phyloP scores from a whole-genome alignment of 2,329 filamentous ascomycete species.

The Thelonectria rubi region DNA sequence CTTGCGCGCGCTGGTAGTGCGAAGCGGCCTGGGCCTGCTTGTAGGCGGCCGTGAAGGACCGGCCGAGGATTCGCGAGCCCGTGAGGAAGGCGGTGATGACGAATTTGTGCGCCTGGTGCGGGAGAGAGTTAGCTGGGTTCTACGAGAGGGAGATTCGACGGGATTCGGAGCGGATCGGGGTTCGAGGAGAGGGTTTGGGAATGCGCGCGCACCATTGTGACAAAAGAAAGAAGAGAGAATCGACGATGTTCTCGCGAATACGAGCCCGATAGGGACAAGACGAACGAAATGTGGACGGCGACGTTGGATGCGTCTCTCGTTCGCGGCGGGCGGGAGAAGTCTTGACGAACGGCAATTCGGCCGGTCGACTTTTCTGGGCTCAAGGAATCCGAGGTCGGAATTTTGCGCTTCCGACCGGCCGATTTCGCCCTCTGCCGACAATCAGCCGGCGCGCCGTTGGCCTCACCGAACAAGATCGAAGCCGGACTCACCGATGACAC shows the following conservation, averaged over 20 bases:
- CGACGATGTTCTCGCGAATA: conserved; percentile 6
- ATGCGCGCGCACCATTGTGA: conserved; percentile 44
- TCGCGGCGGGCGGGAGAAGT: conserved; percentile 37
- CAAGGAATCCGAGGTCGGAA: conserved; percentile 45
- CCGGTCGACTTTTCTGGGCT: conserved; percentile 41
- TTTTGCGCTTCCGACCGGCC: conserved; percentile 42
- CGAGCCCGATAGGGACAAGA: conserved; percentile 14
- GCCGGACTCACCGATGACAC: conserved; percentile 1
- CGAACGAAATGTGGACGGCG: conserved; percentile 27
- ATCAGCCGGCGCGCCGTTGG: conserved; percentile 37
- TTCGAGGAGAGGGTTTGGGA: not conserved
- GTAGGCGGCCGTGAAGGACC: conserved; percentile 93
- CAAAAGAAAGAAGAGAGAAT: conserved; percentile 11
- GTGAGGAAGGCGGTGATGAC: conserved; percentile 91
- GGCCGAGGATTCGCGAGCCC: conserved; percentile 89
- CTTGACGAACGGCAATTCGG: conserved; percentile 32
- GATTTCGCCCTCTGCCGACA: conserved; percentile 33
- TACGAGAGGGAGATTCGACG: conserved; percentile 25
- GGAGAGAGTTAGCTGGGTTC: conserved; percentile 27
- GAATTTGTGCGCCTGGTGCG: conserved; percentile 81
- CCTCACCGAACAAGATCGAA: conserved; percentile 7
- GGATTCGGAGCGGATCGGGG: conserved; percentile 23
- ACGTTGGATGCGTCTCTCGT: conserved; percentile 40
- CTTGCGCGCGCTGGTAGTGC: conserved; percentile 79
- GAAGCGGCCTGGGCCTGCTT: conserved; percentile 91